These are phyloP conservation scores for Conticribra weissflogii DNA, from an alignment of 108 stramenopile species.

Conservation along the genomic window DNA sequence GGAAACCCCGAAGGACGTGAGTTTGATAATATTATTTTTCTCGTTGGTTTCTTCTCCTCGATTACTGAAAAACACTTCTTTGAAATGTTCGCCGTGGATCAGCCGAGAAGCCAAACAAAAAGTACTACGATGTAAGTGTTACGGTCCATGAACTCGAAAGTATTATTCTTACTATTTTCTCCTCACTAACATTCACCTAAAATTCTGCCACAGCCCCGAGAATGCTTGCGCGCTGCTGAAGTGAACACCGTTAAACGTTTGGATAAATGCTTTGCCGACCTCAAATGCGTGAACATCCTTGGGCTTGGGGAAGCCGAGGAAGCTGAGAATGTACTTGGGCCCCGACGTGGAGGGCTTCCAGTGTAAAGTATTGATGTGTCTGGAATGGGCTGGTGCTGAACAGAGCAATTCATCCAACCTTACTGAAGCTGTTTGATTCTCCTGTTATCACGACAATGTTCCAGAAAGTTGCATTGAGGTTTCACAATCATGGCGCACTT, in stretches of 20 bases:
- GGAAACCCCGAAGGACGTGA: constrained; percentile 94
- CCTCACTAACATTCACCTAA: neutral
- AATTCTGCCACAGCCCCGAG: constrained; percentile 76
- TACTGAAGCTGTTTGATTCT: too few species aligned
- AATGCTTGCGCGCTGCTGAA: constrained; percentile 92
- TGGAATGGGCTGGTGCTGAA: too few species aligned
- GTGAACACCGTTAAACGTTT: constrained; percentile 86
- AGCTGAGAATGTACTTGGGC: constrained; percentile 76
- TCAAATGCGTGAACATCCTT: constrained; percentile 88
- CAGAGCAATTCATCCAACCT: too few species aligned
- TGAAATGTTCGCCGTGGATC: too few species aligned
- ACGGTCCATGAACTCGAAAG: constrained; percentile 90
- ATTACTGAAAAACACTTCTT: neutral
- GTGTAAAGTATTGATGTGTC: constrained; percentile 65
- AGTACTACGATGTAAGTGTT: constrained; percentile 97
- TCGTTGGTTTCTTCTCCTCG: constrained; percentile 1
- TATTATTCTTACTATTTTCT: neutral
- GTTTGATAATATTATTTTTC: constrained; percentile 16
- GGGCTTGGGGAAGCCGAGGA: constrained; percentile 63
- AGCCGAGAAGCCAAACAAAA: constrained; percentile 97
- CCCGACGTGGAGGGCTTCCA: constrained; percentile 86
- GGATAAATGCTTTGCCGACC: constrained; percentile 79
- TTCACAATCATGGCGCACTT: too few species aligned
- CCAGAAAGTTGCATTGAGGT: too few species aligned
- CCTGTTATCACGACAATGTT: too few species aligned